phyloP scores from a whole-genome alignment of 202 grass and related monocot species.

The Alloteropsis angusta region DNA sequence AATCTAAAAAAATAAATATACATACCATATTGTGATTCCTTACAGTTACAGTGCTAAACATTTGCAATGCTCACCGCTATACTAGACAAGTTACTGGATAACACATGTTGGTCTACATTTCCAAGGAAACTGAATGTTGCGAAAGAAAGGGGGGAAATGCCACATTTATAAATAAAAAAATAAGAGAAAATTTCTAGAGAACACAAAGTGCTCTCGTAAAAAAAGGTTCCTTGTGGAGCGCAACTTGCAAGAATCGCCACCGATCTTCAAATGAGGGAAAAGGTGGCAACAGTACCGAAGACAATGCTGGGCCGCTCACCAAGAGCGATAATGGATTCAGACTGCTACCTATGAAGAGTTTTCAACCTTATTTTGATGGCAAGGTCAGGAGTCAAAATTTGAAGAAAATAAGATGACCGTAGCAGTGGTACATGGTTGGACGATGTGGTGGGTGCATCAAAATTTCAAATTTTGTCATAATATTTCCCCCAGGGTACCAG shows the following conservation, averaged over 20 bases:
- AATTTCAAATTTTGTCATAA: background rate
- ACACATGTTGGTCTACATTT: background rate
- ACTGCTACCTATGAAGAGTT: background rate
- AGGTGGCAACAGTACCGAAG: background rate
- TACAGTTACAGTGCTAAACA: slow-evolving; percentile 6
- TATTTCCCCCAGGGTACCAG: background rate
- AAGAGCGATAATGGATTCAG: background rate
- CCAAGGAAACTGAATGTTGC: background rate
- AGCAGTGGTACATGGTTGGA: background rate
- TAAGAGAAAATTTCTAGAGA: background rate
- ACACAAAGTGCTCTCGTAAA: background rate
- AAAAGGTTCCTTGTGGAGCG: background rate
- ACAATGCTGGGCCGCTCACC: background rate
- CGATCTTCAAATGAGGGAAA: background rate
- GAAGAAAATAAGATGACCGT: background rate
- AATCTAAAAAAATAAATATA: background rate
- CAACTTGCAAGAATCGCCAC: slow-evolving; percentile 9
- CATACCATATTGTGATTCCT: background rate
- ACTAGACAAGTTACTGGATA: slow-evolving; percentile 1
- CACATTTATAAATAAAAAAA: background rate
- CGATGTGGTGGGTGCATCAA: background rate
- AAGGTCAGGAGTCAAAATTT: background rate
- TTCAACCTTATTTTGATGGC: background rate
- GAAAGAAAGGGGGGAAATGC: background rate
- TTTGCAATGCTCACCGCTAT: background rate